Evolutionary conservation across 106 monocot genomes (phyloP).

Genomic region (Dendrobium huoshanense): DNA sequence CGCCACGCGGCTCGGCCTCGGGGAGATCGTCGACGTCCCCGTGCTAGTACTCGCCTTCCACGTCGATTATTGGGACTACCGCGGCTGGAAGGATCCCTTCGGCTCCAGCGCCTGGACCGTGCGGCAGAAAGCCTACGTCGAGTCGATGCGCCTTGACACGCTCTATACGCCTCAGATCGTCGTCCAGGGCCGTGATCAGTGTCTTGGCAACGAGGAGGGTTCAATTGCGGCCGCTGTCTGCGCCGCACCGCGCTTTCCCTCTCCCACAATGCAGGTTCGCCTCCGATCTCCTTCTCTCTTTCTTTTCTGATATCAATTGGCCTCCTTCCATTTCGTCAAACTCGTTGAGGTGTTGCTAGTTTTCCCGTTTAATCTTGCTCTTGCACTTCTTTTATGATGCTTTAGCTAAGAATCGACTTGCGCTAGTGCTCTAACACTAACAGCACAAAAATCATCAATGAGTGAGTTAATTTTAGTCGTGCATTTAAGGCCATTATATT

Average conservation of each 20-base stretch:
- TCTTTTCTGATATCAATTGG: background rate
- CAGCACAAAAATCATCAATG: background rate
- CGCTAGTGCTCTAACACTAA: background rate
- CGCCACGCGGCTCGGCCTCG: constrained; percentile 38
- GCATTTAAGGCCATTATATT: too few relatives aligned
- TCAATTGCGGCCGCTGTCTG: constrained; percentile 37
- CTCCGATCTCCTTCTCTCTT: constrained; percentile 1
- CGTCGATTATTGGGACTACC: constrained; percentile 94
- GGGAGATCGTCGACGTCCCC: constrained; percentile 18
- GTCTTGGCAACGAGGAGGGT: constrained; percentile 62
- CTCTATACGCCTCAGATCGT: constrained; percentile 86
- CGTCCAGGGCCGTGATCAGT: constrained; percentile 60
- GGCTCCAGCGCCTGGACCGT: constrained; percentile 81
- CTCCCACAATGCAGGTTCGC: constrained; percentile 68
- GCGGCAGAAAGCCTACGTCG: constrained; percentile 86
- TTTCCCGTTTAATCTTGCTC: too few relatives aligned
- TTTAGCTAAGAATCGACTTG: background rate
- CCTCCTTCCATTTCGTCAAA: background rate
- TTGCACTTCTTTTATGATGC: background rate
- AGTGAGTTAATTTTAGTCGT: too few relatives aligned
- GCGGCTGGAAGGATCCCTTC: constrained; percentile 91
- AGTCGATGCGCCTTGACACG: constrained; percentile 65
- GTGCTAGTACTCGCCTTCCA: constrained; percentile 68
- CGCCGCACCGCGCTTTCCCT: constrained; percentile 44
- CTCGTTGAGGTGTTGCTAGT: background rate